Evolutionary conservation across 2,329 filamentous ascomycete species (phyloP).

Genomic region (Aspergillus intermedius): DNA sequence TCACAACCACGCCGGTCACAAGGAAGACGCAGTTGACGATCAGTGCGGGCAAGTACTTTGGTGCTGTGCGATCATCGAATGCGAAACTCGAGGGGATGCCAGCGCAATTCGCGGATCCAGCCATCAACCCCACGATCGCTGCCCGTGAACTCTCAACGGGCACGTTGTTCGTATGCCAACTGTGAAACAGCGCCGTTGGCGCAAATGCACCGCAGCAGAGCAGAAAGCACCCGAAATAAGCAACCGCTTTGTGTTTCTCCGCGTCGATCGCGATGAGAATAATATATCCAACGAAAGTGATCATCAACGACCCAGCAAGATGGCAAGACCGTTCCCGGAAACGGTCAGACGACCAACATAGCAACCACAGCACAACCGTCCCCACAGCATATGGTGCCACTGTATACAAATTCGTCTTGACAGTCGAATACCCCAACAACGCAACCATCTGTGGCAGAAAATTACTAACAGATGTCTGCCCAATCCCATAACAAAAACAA

Average conservation of each 20-base stretch:
- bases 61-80: conserved; percentile 6
- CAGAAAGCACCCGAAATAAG: conserved; percentile 11
- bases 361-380: conserved; percentile 7
- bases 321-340: conserved; percentile 16
- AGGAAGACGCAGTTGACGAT: conserved; percentile 9
- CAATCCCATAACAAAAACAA: conserved; percentile 6
- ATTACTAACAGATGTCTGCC: conserved; percentile 3
- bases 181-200: conserved; percentile 7
- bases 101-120: conserved; percentile 9
- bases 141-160: conserved; percentile 5
- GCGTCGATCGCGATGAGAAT: conserved; percentile 9
- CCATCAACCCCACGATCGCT: conserved; percentile 7
- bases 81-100: conserved; percentile 9
- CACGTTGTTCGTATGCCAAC: conserved; percentile 10
- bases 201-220: conserved; percentile 6
- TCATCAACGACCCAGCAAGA: conserved; percentile 6
- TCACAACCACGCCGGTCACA: conserved; percentile 2
- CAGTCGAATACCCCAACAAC: conserved; percentile 12
- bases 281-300: conserved; percentile 10
- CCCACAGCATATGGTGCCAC: conserved; percentile 6
- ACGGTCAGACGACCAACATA: conserved; percentile 11
- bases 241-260: conserved; percentile 3
- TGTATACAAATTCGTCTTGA: conserved; percentile 15
- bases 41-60: conserved; percentile 5
- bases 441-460: conserved; percentile 5